A percentile compares a stretch with the other conserved stretches of the same genome.
phyloP scores from a whole-genome alignment of 106 monocot genomes.

The Dendrobium huoshanense region DNA sequence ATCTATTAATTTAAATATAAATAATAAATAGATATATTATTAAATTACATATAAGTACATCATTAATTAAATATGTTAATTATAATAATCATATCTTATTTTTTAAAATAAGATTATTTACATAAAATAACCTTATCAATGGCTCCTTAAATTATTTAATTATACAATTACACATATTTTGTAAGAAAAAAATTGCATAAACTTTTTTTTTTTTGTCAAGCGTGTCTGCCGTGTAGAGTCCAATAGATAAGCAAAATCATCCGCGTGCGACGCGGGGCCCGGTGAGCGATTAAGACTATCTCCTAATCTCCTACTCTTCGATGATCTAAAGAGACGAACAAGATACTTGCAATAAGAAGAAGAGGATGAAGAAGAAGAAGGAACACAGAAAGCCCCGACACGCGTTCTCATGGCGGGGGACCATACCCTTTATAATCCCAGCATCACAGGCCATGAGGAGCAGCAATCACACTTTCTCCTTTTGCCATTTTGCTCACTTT shows the following conservation, averaged over 20 bases:
- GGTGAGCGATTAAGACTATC: not conserved
- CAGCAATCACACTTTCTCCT: not conserved
- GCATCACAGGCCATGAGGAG: not conserved
- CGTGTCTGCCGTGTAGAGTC: not conserved
- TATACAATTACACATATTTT: too few species aligned
- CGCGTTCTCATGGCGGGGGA: conserved; percentile 6
- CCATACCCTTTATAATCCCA: not conserved
- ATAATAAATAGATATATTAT: too few species aligned
- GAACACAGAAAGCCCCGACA: conserved; percentile 4
- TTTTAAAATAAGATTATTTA: too few species aligned
- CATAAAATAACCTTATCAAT: too few species aligned
- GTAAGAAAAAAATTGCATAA: too few species aligned
- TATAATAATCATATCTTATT: too few species aligned
- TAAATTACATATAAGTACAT: too few species aligned
- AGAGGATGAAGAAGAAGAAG: conserved; percentile 1
- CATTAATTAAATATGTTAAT: too few species aligned
- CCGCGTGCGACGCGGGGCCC: conserved; percentile 1
- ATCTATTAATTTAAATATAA: too few species aligned
- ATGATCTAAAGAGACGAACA: not conserved
- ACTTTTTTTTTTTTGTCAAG: not conserved
- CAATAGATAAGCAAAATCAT: not conserved
- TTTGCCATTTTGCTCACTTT: not conserved
- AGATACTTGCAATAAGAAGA: not conserved
- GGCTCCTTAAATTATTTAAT: too few species aligned
- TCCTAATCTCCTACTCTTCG: not conserved